Percentiles rank a stretch among this genome's conserved stretches.
Evolutionary conservation across 805 yeast genomes (phyloP).

Genomic region (Metschnikowia continentalis): DNA sequence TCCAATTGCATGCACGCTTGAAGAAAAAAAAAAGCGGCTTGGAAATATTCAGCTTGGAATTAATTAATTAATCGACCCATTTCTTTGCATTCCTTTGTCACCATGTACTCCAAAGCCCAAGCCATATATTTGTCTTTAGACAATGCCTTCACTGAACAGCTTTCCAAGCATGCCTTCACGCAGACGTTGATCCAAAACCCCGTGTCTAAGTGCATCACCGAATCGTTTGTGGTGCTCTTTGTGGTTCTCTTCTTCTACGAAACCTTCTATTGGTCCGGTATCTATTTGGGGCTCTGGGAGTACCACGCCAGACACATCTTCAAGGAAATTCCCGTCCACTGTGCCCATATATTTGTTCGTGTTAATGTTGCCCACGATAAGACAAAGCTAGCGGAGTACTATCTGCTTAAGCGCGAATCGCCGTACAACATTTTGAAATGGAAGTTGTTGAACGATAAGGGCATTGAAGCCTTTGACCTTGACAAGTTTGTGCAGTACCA

Average conservation of each 20-base stretch:
- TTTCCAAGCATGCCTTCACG: constrained; percentile 12
- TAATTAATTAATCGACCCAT: background rate
- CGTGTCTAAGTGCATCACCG: constrained; percentile 15
- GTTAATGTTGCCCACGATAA: constrained; percentile 36
- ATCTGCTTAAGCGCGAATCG: constrained; percentile 23
- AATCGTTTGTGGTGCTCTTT: constrained; percentile 13
- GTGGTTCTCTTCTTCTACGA: constrained; percentile 32
- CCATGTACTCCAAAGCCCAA: background rate
- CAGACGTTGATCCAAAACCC: constrained; percentile 16
- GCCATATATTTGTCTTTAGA: constrained; percentile 5
- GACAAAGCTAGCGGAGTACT: constrained; percentile 24
- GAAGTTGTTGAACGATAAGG: constrained; percentile 18
- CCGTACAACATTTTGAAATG: constrained; percentile 22
- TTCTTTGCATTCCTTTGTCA: background rate
- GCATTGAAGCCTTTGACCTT: constrained; percentile 11
- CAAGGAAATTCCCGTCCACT: constrained; percentile 70
- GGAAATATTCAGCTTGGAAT: background rate
- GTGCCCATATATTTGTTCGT: constrained; percentile 65
- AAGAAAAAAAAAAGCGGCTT: background rate
- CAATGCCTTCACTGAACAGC: constrained; percentile 7
- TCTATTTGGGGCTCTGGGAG: constrained; percentile 42
- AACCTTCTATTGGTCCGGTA: constrained; percentile 40
- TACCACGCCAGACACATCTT: constrained; percentile 58
- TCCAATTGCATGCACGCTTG: background rate
- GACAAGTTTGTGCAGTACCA: constrained; percentile 47